These are phyloP conservation scores for Exophiala mesophila DNA, from an alignment of 2,329 filamentous ascomycete genomes.

Conservation along the genomic window DNA sequence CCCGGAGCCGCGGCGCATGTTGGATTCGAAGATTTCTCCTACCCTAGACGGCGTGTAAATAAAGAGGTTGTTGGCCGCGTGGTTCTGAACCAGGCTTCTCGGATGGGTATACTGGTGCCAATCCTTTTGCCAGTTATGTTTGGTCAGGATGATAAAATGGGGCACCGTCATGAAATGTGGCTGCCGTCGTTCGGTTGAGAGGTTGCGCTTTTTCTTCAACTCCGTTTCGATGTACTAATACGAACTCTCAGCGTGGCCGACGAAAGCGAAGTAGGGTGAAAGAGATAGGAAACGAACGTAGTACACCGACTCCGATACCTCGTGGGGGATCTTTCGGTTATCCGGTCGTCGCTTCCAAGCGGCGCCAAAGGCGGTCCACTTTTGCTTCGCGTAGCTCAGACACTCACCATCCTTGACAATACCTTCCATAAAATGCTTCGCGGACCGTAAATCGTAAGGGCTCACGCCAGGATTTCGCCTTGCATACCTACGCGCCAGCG, in stretches of 20 bases:
- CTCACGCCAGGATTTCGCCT: slow-evolving; percentile 22
- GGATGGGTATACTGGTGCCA: slow-evolving; percentile 18
- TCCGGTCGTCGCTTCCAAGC: slow-evolving; percentile 18
- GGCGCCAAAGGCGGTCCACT: slow-evolving; percentile 21
- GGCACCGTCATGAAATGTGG: slow-evolving; percentile 21
- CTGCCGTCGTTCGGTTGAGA: slow-evolving; percentile 17
- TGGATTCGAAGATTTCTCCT: slow-evolving; percentile 22
- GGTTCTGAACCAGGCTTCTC: slow-evolving; percentile 17
- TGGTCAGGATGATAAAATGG: slow-evolving; percentile 21
- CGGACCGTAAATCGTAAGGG: slow-evolving; percentile 18
- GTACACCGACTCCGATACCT: slow-evolving; percentile 18
- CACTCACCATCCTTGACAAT: slow-evolving; percentile 14
- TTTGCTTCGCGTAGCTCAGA: slow-evolving; percentile 16
- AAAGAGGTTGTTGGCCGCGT: slow-evolving; percentile 18
- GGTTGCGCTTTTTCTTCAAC: slow-evolving; percentile 17
- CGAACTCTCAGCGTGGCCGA: slow-evolving; percentile 9
- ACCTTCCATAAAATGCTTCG: slow-evolving; percentile 23
- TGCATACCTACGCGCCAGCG: slow-evolving; percentile 19
- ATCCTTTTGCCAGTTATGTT: slow-evolving; percentile 23
- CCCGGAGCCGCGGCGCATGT: slow-evolving; percentile 13
- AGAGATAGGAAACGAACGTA: slow-evolving; percentile 16
- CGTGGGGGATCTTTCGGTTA: slow-evolving; percentile 19
- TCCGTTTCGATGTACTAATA: slow-evolving; percentile 22
- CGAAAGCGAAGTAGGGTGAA: slow-evolving; percentile 2
- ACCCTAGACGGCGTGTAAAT: slow-evolving; percentile 22